Evolutionary conservation across 2,329 filamentous ascomycete genomes (phyloP), one percentile per base, ranked within the genome.

Genomic region (Aspergillus novofumigatus): DNA sequence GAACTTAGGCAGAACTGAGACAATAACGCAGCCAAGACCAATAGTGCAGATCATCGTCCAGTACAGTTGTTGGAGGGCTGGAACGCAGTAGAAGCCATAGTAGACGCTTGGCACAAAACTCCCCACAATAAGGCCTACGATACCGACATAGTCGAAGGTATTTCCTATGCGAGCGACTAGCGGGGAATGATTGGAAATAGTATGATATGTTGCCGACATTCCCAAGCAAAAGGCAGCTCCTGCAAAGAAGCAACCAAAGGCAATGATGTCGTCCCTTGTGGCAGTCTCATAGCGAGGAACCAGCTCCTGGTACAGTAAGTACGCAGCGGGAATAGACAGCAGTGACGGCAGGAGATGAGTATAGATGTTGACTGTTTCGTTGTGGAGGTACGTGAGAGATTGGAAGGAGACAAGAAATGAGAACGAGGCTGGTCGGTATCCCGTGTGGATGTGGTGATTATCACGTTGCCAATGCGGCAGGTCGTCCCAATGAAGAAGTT

Each of bases 101-200:
- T 91, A 94, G 58, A 99, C 75, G 51, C 90, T 89, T 2, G 94
- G 92, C 49, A 97, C 85, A 69, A 93, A 96, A 71, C 89, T 93
- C 6, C 94, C 94, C 64, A 93, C 90, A 58, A 97, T 97, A 64
- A 99, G 78, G 51, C 87, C 85, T 29, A 97, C 90, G 65, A 99
- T 99, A 6, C 94, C 94, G 4, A 93, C 85, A 72, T 99, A 97
- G 72, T 99, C 94, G 56, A 97, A 78, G 73, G 96, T 91, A 72
- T 97, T 97, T 10, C 92, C 92, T 79, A 91, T 90, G 60, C 84
- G 87, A 2, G 89, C 86, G 14, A 97, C 90, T 1, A 76, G 75
- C 41, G 86, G 84, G 20, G 90, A 94, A 73, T 99, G 94, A 64
- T 97, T 96, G 23, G 82, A 86, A 50, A 97, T 83, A 1, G 90